Evolutionary conservation across 75 land plant species (phyloP), one percentile per base, ranked within the genome.

Genomic region (Pinus albicaulis): DNA sequence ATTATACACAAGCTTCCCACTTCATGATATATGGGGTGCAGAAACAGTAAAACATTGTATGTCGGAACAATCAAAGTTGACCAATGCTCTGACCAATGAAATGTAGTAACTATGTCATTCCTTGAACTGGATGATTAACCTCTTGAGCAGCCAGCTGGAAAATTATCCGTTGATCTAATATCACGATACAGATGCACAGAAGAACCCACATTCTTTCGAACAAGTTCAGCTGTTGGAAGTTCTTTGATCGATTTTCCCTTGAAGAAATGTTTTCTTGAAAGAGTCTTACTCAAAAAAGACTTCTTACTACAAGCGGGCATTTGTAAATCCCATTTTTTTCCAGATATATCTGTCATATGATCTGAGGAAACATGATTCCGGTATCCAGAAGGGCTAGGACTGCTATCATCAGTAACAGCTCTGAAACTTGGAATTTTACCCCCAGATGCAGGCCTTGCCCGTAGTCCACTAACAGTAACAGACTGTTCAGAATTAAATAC

Each of bases 351-450:
- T 28, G 86, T 79, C 79, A 85, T 80, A 64, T 85, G 82, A 38
- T 87, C 87, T 55, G 60, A 79, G 55, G 78, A 80, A 3, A 53
- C 82, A 76, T 88, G 84, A 63, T 79, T 76, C 84, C 88, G 84
- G 24, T 77, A 55, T 66, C 77, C 81, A 55, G 84, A 83, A 28
- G 81, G 59, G 11, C 17, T 24, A 24, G n/a, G 34, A 1, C 84
- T 80, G 23, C 86, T 83, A 17, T 79, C 86, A 63, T 53, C 74
- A 74, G 24, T 71, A 19, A 41, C 81, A 20, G 80, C 57, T 77
- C 73, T 83, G 28, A 81, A 74, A 80, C 82, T 83, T 24, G 86
- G 83, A 62, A 81, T 73, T 61, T 74, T 62, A 65, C 24, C 71
- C 63, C 66, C 81, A 6, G 76, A 16, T 68, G 55, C 80, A 56